phyloP scores from a whole-genome alignment of 768 basidiomycete genomes.

The Boletus tomentosulus region DNA sequence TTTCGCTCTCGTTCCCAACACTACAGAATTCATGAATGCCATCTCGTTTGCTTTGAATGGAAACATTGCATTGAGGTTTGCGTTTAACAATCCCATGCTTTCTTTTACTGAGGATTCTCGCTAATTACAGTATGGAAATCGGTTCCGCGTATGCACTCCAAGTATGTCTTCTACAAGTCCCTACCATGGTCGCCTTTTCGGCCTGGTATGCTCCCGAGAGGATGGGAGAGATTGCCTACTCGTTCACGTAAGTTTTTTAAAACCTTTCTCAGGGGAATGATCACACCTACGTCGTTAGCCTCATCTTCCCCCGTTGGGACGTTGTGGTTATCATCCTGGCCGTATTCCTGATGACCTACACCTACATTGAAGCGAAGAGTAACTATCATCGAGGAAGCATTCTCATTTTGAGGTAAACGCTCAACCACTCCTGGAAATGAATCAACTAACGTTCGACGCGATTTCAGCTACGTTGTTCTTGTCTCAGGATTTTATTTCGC shows the following conservation, averaged over 20 bases:
- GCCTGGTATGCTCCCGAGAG: constrained; percentile 87
- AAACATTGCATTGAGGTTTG: constrained; percentile 92
- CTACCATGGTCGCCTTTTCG: constrained; percentile 98
- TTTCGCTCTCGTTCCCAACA: constrained; percentile 97
- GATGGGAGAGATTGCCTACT: constrained; percentile 83
- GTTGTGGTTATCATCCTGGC: constrained; percentile 91
- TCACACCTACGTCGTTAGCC: constrained; percentile 41
- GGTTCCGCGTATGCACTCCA: constrained; percentile 98
- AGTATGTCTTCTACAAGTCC: constrained; percentile 95
- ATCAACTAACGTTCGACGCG: not conserved
- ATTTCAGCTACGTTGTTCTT: constrained; percentile 82
- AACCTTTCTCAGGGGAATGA: not conserved
- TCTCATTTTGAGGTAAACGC: constrained; percentile 76
- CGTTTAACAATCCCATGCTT: not conserved
- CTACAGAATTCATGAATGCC: constrained; percentile 99
- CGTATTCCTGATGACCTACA: constrained; percentile 97
- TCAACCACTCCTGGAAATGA: not conserved
- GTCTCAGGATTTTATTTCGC: constrained; percentile 91
- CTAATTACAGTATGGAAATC: constrained; percentile 83
- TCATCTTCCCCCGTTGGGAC: constrained; percentile 99
- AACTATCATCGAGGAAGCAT: constrained; percentile 98
- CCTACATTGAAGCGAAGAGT: constrained; percentile 97
- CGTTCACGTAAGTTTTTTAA: constrained; percentile 77
- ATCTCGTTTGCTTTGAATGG: constrained; percentile 96
- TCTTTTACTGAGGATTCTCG: constrained; percentile 1